A percentile compares a stretch with the other conserved stretches of the same genome.
These are phyloP conservation scores for Hortaea sp. DNA, from an alignment of 2,329 filamentous ascomycete genomes.

Conservation along the genomic window DNA sequence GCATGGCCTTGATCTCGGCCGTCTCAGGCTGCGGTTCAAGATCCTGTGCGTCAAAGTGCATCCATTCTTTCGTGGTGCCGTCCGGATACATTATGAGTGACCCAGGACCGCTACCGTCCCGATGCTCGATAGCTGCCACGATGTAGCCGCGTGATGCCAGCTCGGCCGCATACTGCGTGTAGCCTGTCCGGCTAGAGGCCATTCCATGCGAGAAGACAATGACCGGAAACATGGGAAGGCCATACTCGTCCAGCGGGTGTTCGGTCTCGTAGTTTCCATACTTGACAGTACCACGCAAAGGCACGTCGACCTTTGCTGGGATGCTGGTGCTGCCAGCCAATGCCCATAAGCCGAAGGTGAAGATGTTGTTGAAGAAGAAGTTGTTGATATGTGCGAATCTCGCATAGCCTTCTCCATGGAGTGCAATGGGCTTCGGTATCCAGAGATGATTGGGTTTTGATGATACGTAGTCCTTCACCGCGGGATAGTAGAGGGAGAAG, in stretches of 20 bases:
- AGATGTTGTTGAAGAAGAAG: slow-evolving; percentile 26
- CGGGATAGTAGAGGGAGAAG: slow-evolving; percentile 37
- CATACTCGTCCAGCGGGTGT: slow-evolving; percentile 20
- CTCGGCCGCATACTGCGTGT: slow-evolving; percentile 37
- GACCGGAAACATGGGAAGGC: slow-evolving; percentile 28
- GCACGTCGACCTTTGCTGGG: slow-evolving; percentile 34
- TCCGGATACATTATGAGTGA: slow-evolving; percentile 29
- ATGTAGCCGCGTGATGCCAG: slow-evolving; percentile 37
- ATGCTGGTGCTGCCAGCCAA: slow-evolving; percentile 33
- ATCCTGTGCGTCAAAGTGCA: slow-evolving; percentile 28
- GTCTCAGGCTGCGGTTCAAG: slow-evolving; percentile 21
- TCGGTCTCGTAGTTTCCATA: slow-evolving; percentile 21
- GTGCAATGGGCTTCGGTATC: slow-evolving; percentile 34
- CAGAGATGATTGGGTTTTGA: slow-evolving; percentile 28
- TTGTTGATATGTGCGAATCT: slow-evolving; percentile 31
- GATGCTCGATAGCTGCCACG: slow-evolving; percentile 38
- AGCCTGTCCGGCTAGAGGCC: slow-evolving; percentile 35
- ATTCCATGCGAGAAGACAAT: slow-evolving; percentile 40
- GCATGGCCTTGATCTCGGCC: slow-evolving; percentile 30
- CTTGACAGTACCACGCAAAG: slow-evolving; percentile 25
- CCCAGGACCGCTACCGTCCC: slow-evolving; percentile 38
- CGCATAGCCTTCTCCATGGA: slow-evolving; percentile 36
- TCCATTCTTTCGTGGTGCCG: slow-evolving; percentile 25
- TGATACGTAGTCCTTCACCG: slow-evolving; percentile 19
- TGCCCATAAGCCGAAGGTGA: slow-evolving; percentile 33